Percentiles rank a stretch among this genome's conserved stretches.
Evolutionary conservation across 2,329 filamentous ascomycete genomes (phyloP).

Genomic region (Pyrenochaeta sp.): DNA sequence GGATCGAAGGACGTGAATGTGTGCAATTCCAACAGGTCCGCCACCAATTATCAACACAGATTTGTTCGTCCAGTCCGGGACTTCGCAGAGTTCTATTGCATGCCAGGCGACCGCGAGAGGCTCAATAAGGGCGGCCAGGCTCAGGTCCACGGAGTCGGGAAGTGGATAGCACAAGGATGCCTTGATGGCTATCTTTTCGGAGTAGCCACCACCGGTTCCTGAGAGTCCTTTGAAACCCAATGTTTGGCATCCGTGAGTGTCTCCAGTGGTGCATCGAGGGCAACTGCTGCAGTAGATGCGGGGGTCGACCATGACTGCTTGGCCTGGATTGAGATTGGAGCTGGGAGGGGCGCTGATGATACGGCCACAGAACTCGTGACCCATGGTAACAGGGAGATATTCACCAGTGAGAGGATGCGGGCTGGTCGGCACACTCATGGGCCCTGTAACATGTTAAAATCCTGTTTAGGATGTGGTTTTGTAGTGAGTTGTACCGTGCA

Average conservation of each 20-base stretch:
- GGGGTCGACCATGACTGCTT: slow-evolving; percentile 39
- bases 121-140: slow-evolving; percentile 36
- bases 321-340: slow-evolving; percentile 29
- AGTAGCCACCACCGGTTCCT: slow-evolving; percentile 36
- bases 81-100: slow-evolving; percentile 19
- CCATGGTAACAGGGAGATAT: slow-evolving; percentile 35
- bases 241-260: slow-evolving; percentile 29
- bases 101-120: slow-evolving; percentile 43
- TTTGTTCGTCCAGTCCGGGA: slow-evolving; percentile 18
- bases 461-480: not conserved
- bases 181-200: slow-evolving; percentile 31
- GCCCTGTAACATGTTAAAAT: slow-evolving; percentile 17
- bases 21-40: slow-evolving; percentile 37
- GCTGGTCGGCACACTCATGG: slow-evolving; percentile 12
- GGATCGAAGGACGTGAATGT: slow-evolving; percentile 25
- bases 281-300: slow-evolving; percentile 38
- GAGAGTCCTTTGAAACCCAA: slow-evolving; percentile 37
- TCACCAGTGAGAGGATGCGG: slow-evolving; percentile 31
- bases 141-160: slow-evolving; percentile 30
- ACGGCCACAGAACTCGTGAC: slow-evolving; percentile 42
- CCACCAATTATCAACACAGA: slow-evolving; percentile 35
- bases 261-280: slow-evolving; percentile 18
- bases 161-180: slow-evolving; percentile 30
- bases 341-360: slow-evolving; percentile 23
- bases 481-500: slow-evolving; percentile 22